Conservation (phyloP, 2,329 filamentous ascomycete species). For the Saccharata proteae region DNA sequence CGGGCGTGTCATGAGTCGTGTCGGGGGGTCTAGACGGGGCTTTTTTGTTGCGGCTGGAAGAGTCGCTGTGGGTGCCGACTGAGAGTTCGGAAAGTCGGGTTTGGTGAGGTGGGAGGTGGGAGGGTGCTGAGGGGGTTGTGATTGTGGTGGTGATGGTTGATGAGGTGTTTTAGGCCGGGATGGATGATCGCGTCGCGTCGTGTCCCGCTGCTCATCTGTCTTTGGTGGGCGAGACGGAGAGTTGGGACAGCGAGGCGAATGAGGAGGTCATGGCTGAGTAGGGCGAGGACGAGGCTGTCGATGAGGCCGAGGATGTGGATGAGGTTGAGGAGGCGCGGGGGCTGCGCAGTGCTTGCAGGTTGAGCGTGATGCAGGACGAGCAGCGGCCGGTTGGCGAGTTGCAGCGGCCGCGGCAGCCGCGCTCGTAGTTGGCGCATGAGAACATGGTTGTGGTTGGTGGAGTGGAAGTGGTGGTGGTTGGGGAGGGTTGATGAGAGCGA, state of each 20-base stretch:
- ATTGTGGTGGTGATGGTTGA: too few relatives aligned
- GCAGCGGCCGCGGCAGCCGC: conserved; percentile 30
- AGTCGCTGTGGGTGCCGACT: too few relatives aligned
- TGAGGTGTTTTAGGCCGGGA: too few relatives aligned
- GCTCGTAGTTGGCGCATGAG: conserved; percentile 33
- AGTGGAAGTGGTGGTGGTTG: conserved; percentile 3
- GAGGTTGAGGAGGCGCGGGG: conserved; percentile 18
- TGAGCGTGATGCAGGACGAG: conserved; percentile 27
- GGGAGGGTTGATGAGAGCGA: too few relatives aligned
- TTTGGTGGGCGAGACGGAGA: conserved; percentile 9
- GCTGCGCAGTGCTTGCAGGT: conserved; percentile 21
- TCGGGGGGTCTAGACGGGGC: too few relatives aligned
- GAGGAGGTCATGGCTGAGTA: conserved; percentile 29
- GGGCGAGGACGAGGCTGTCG: conserved; percentile 8
- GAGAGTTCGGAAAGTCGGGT: too few relatives aligned
- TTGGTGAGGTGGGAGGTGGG: too few relatives aligned
- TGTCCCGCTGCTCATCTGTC: conserved; percentile 8
- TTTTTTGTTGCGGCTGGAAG: too few relatives aligned
- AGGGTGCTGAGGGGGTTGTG: too few relatives aligned
- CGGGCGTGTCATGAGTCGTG: too few relatives aligned
- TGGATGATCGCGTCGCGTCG: too few relatives aligned
- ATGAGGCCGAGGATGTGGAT: conserved; percentile 10
- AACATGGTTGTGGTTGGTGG: conserved; percentile 29
- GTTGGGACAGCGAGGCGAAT: conserved; percentile 26
- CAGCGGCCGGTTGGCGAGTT: conserved; percentile 25